phyloP scores from a whole-genome alignment of 116 monocot species.

The Cymodocea nodosa region DNA sequence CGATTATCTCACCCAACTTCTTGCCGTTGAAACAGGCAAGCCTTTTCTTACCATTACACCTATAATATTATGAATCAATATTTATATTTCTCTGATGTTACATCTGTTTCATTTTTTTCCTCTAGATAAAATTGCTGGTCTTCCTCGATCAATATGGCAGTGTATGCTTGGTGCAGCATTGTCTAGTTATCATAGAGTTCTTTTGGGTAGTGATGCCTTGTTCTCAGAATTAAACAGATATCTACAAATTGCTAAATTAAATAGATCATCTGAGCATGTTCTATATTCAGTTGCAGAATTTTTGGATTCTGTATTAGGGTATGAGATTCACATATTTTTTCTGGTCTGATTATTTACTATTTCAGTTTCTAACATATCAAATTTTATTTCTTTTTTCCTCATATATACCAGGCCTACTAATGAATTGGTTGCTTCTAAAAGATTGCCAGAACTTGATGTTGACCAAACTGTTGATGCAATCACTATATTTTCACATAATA shows the following conservation, averaged over 20 bases:
- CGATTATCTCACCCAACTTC: conserved; percentile 29
- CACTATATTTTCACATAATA: conserved; percentile 41
- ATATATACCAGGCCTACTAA: background rate
- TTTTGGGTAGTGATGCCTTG: conserved; percentile 8
- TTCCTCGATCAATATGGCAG: conserved; percentile 58
- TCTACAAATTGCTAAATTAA: conserved; percentile 42
- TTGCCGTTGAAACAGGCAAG: conserved; percentile 42
- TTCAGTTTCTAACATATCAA: background rate
- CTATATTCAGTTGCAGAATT: conserved; percentile 68
- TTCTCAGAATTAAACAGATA: conserved; percentile 25
- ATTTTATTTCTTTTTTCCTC: background rate
- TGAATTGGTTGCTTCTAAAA: conserved; percentile 10
- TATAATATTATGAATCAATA: background rate
- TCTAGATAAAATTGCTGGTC: conserved; percentile 38
- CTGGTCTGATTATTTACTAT: conserved; percentile 6
- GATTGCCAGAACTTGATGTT: conserved; percentile 18
- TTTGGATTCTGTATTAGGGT: conserved; percentile 50
- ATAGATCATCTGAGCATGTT: conserved; percentile 58
- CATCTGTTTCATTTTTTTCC: conserved; percentile 2
- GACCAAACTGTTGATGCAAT: conserved; percentile 21
- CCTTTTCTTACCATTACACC: background rate
- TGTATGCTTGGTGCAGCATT: conserved; percentile 62
- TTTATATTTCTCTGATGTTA: background rate
- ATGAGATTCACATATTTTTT: conserved; percentile 7
- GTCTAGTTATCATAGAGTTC: conserved; percentile 35